Base-by-base conservation (phyloP, 306 rosid genomes). In the Pyrus bretschneideri region DNA sequence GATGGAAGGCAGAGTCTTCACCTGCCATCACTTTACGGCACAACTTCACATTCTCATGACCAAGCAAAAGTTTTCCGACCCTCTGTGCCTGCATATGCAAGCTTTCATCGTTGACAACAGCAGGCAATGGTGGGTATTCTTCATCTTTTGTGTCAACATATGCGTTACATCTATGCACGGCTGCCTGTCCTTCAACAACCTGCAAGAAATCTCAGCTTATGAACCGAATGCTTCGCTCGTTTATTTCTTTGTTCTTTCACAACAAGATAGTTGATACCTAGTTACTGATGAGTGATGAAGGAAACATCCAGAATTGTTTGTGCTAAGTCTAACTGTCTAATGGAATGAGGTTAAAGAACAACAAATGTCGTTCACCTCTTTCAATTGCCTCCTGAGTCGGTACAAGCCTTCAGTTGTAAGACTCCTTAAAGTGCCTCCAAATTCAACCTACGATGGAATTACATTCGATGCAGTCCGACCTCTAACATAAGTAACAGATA, bases 391-490 rank as follows among this genome's bases (percentile, higher is more conserved):
- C 75, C 78, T 85, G 71, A 91, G 86, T 73, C 80, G 85, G 78
- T 70, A 68, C 88, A 89, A 72, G 72, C 92, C 88, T 75, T 89
- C 83, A 22, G 90, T 86, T 49, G 97, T 88, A 72, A 78, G 91
- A 81, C 94, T 85, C 85, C 94, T 86, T 59, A 91, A 67, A 23
- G 90, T 82, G 55, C 97, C 94, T 27, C 97, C 92, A 71, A 91
- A 88, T 25, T 25, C 27, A 25, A 25, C 27, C 27, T 76, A 51
- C 2, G 86, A 69, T 21, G 94, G 93, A 83, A 83, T 88, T 70
- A 81, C 84, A 52, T 91, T 85, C 40, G 80, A 64, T 8, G 89
- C 92, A 55, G 77, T 71, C 67, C 87, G 89, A 57, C 92, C 89
- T 78, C 84, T 71, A 71, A 89, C 78, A 73, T 79, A 91, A 21